A percentile compares a stretch with the other conserved stretches of the same genome.
Conservation (phyloP, 1,284 basidiomycete genomes). For the Trametes hirsuta region DNA sequence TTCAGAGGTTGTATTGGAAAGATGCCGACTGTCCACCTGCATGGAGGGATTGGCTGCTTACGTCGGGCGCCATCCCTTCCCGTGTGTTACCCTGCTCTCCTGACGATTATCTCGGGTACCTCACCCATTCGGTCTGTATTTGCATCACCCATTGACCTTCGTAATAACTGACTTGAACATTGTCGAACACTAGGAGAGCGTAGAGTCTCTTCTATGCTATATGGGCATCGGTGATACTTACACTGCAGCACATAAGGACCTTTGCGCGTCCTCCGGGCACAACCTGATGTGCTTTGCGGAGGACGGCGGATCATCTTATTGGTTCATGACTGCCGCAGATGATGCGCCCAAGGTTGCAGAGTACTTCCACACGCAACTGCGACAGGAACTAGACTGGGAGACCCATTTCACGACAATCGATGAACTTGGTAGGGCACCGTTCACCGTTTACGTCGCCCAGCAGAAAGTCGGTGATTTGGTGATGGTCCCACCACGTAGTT, state of each 20-base stretch:
- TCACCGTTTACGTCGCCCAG: constrained; percentile 66
- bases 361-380: constrained; percentile 59
- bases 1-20: constrained; percentile 70
- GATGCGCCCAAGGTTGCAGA: constrained; percentile 52
- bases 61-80: constrained; percentile 49
- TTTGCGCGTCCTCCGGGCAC: constrained; percentile 78
- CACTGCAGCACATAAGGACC: constrained; percentile 80
- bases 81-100: constrained; percentile 50
- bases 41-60: constrained; percentile 65
- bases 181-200: constrained; percentile 43
- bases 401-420: constrained; percentile 60
- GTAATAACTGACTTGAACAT: not conserved
- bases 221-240: constrained; percentile 73
- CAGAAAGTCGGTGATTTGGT: constrained; percentile 76
- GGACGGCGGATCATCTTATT: constrained; percentile 68
- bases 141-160: not conserved
- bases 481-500: constrained; percentile 76
- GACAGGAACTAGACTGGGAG: constrained; percentile 73
- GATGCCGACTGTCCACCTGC: constrained; percentile 65
- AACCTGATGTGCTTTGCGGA: constrained; percentile 82
- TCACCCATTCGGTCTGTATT: constrained; percentile 47
- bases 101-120: constrained; percentile 58
- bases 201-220: constrained; percentile 82
- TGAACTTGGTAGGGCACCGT: constrained; percentile 68
- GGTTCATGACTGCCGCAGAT: constrained; percentile 77